A percentile compares a stretch with the other conserved stretches of the same genome.
phyloP scores from a whole-genome alignment of 2,329 filamentous ascomycete species.

The Mariannaea elegans region DNA sequence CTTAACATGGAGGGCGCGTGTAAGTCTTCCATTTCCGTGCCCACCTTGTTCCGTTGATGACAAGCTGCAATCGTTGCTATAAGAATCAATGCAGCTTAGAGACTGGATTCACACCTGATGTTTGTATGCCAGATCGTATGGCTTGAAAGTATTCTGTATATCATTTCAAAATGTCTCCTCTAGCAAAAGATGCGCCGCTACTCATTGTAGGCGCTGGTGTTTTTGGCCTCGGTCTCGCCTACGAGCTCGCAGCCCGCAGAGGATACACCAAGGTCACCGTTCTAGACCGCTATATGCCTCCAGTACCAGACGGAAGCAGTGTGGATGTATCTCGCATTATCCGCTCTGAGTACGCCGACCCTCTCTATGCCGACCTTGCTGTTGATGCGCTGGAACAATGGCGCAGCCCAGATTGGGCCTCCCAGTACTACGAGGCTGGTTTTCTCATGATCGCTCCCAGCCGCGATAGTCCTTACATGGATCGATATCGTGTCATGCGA shows the following conservation, averaged over 20 bases:
- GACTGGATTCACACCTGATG: too few relatives aligned
- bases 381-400: slow-evolving; percentile 37
- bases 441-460: slow-evolving; percentile 37
- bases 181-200: slow-evolving; percentile 7
- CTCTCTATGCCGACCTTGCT: slow-evolving; percentile 68
- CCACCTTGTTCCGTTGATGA: not conserved
- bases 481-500: slow-evolving; percentile 12
- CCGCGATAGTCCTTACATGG: slow-evolving; percentile 15
- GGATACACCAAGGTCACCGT: slow-evolving; percentile 57
- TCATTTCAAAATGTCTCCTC: not conserved
- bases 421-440: slow-evolving; percentile 38
- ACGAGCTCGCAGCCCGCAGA: slow-evolving; percentile 48
- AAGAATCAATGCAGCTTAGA: too few relatives aligned
- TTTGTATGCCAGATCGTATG: too few relatives aligned
- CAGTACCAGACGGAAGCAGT: slow-evolving; percentile 47
- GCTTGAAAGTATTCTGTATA: too few relatives aligned
- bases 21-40: not conserved
- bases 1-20: not conserved
- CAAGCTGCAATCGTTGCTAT: too few relatives aligned
- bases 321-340: slow-evolving; percentile 51
- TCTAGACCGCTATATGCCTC: slow-evolving; percentile 50
- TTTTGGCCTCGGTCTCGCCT: slow-evolving; percentile 58
- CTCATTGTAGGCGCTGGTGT: slow-evolving; percentile 54
- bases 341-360: slow-evolving; percentile 69
- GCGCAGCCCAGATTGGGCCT: slow-evolving; percentile 24